phyloP scores from a whole-genome alignment of 176 grass and related monocot genomes.

The Musa acuminata region DNA sequence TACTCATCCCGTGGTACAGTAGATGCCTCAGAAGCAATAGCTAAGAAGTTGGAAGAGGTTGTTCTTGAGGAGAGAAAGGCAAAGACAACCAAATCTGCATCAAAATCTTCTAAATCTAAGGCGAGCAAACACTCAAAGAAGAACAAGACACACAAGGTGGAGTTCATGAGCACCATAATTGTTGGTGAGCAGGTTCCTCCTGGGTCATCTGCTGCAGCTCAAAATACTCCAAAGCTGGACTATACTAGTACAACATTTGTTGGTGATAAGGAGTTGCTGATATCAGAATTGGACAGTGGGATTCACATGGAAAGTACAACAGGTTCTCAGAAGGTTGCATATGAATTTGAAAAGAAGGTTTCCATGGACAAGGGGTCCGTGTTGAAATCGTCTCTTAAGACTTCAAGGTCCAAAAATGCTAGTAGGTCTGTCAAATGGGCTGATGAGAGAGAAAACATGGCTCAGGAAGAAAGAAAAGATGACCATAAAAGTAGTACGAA shows the following conservation, averaged over 20 bases:
- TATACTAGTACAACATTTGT: not conserved
- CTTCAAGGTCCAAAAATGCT: conserved; percentile 32
- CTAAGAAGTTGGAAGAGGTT: conserved; percentile 36
- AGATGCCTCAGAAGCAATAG: conserved; percentile 44
- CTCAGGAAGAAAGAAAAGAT: conserved; percentile 26
- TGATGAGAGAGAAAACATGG: conserved; percentile 27
- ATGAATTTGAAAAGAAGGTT: conserved; percentile 4
- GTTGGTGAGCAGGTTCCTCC: conserved; percentile 25
- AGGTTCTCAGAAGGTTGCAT: not conserved
- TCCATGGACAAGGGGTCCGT: conserved; percentile 16
- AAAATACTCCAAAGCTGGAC: not conserved
- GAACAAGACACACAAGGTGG: conserved; percentile 22
- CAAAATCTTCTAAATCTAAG: conserved; percentile 37
- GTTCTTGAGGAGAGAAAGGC: conserved; percentile 38
- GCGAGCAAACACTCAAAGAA: conserved; percentile 19
- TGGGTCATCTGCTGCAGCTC: conserved; percentile 11
- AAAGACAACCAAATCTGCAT: conserved; percentile 32
- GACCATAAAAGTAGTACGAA: conserved; percentile 25
- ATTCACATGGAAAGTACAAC: conserved; percentile 24
- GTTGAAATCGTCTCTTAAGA: conserved; percentile 69
- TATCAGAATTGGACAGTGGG: conserved; percentile 26
- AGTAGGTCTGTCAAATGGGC: conserved; percentile 62
- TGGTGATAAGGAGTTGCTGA: not conserved
- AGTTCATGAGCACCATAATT: conserved; percentile 30
- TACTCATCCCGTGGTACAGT: conserved; percentile 29